Evolutionary conservation across 2,329 filamentous ascomycete genomes (phyloP).

Genomic region (Phyllachora maydis): DNA sequence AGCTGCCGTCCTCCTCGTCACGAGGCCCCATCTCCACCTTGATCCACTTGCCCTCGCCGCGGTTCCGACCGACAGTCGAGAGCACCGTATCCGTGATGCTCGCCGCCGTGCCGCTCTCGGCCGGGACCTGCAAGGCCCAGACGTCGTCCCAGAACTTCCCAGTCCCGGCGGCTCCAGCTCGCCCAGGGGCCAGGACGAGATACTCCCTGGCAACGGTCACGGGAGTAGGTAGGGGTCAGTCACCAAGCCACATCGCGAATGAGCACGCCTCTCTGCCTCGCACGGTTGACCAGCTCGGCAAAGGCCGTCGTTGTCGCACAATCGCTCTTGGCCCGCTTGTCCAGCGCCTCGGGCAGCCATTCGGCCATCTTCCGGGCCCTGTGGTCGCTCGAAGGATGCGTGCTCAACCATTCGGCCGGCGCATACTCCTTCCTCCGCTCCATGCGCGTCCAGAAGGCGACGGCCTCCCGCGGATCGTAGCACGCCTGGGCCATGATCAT

Average conservation of each 20-base stretch:
- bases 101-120: constrained; percentile 29
- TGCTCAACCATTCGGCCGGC: constrained; percentile 52
- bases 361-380: constrained; percentile 43
- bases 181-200: constrained; percentile 38
- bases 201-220: too few species aligned
- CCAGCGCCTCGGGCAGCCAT: constrained; percentile 37
- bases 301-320: constrained; percentile 29
- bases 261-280: constrained; percentile 17
- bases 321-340: constrained; percentile 30
- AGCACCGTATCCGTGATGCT: constrained; percentile 33
- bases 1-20: constrained; percentile 27
- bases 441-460: constrained; percentile 49
- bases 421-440: constrained; percentile 24
- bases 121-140: constrained; percentile 42
- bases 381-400: constrained; percentile 51
- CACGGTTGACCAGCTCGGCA: constrained; percentile 28
- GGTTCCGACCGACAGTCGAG: constrained; percentile 27
- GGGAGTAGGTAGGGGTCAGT: too few species aligned
- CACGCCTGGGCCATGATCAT: constrained; percentile 72
- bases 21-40: constrained; percentile 22
- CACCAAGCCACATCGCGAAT: too few species aligned
- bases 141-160: constrained; percentile 37
- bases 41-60: constrained; percentile 37
- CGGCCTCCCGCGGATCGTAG: constrained; percentile 48
- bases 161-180: constrained; percentile 28